Percentiles rank a stretch among this genome's conserved stretches.
Conservation (phyloP, 1,284 basidiomycete species). For the Mycena citricolor region DNA sequence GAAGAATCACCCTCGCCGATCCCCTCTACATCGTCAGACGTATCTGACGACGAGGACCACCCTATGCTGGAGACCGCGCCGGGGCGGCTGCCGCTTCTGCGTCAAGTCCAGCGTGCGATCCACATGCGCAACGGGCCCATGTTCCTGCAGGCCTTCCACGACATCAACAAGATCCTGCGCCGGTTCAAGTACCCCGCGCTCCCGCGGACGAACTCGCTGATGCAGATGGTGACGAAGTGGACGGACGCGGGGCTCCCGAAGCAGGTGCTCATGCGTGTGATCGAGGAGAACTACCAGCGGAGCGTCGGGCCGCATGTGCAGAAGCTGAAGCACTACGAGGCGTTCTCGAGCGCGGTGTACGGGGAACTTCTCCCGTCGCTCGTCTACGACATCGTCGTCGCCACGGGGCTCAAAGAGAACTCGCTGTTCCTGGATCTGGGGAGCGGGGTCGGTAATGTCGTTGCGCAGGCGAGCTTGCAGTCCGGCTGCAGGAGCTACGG, state of each 20-base stretch:
- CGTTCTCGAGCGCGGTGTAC: slow-evolving; percentile 74
- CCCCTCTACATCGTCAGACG: too few species aligned
- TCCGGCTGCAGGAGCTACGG: slow-evolving; percentile 74
- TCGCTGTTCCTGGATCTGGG: slow-evolving; percentile 77
- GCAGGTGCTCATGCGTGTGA: slow-evolving; percentile 61
- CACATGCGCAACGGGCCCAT: slow-evolving; percentile 62
- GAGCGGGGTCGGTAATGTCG: slow-evolving; percentile 77
- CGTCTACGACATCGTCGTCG: slow-evolving; percentile 60
- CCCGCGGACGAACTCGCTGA: slow-evolving; percentile 47
- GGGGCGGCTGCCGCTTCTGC: slow-evolving; percentile 46
- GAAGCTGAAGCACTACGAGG: slow-evolving; percentile 64
- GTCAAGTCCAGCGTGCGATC: slow-evolving; percentile 63
- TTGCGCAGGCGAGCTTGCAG: slow-evolving; percentile 71
- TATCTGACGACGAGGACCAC: slow-evolving; percentile 21
- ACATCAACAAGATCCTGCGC: slow-evolving; percentile 58
- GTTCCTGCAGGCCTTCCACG: slow-evolving; percentile 59
- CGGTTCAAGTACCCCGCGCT: slow-evolving; percentile 61
- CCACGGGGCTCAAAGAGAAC: slow-evolving; percentile 55
- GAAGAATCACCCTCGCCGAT: too few species aligned
- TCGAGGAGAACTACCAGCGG: slow-evolving; percentile 80
- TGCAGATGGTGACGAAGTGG: slow-evolving; percentile 49
- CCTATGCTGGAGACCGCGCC: slow-evolving; percentile 33
- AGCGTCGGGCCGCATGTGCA: slow-evolving; percentile 70
- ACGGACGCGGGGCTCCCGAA: slow-evolving; percentile 50
- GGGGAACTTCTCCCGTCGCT: slow-evolving; percentile 75